Conservation (phyloP, 768 basidiomycete genomes). For the Amanita jacksonii region DNA sequence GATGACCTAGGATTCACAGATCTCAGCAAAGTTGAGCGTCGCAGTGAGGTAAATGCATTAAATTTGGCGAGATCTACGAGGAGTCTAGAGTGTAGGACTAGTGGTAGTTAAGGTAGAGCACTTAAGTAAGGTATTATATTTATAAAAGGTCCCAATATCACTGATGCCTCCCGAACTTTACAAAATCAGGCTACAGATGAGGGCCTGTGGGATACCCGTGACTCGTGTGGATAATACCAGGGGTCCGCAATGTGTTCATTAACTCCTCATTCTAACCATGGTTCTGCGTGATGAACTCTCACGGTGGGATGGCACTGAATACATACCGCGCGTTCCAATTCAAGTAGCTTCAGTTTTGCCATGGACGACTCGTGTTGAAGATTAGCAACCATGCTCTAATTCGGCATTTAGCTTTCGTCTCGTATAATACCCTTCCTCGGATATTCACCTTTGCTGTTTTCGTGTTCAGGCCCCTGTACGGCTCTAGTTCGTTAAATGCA, state of each 20-base stretch:
- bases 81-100: neutral
- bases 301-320: neutral
- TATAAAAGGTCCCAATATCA: too few relatives aligned
- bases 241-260: neutral
- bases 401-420: neutral
- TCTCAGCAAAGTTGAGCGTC: neutral
- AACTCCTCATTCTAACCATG: conserved; percentile 2
- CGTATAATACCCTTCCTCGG: neutral
- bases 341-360: conserved; percentile 52
- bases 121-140: neutral
- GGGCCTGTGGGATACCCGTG: neutral
- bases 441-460: conserved; percentile 61
- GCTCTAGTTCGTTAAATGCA: conserved; percentile 43
- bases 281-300: neutral
- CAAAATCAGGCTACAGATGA: neutral
- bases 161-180: too few relatives aligned
- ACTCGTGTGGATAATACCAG: neutral
- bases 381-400: conserved; percentile 64
- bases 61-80: neutral
- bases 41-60: neutral
- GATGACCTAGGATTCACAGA: conserved; percentile 8
- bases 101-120: conserved; percentile 2
- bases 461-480: conserved; percentile 62
- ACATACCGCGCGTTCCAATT: conserved; percentile 60
- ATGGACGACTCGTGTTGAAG: conserved; percentile 57